Conservation (phyloP, 1,284 basidiomycete species). For the Papiliotrema laurentii region DNA sequence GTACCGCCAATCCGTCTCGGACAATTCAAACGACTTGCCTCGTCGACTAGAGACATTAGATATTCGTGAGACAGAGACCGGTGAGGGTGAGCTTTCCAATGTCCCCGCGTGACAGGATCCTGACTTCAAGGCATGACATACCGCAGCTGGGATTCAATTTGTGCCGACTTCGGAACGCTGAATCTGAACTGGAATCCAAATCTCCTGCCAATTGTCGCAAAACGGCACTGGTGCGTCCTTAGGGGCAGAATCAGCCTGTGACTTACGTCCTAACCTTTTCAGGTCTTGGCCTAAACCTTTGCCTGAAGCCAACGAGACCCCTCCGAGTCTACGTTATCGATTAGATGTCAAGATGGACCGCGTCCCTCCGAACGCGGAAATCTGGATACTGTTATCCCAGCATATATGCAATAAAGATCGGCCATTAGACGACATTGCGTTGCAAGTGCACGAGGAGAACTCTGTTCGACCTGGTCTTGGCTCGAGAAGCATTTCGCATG, state of each 20-base stretch:
- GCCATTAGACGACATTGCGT: conserved; percentile 63
- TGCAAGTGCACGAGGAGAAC: conserved; percentile 55
- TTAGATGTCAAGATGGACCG: not conserved
- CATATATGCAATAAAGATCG: conserved; percentile 62
- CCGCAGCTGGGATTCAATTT: conserved; percentile 65
- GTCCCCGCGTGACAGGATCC: not conserved
- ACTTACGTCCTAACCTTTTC: not conserved
- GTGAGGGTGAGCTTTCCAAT: not conserved
- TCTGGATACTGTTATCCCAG: conserved; percentile 77
- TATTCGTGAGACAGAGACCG: too few species aligned
- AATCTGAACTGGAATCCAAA: conserved; percentile 84
- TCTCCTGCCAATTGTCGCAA: conserved; percentile 55
- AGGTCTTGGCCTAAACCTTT: conserved; percentile 56
- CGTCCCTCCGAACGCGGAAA: conserved; percentile 31
- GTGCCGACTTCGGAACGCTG: conserved; percentile 71
- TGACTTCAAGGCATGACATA: conserved; percentile 18
- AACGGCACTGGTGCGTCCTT: conserved; percentile 64
- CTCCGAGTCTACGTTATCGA: not conserved
- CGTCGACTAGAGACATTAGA: too few species aligned
- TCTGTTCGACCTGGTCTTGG: too few species aligned
- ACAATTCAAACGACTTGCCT: too few species aligned
- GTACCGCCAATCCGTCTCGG: too few species aligned
- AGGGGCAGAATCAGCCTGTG: too few species aligned
- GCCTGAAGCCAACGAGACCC: not conserved
- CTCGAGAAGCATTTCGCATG: not conserved